phyloP scores from a whole-genome alignment of 805 yeast genomes.

The Wickerhamomyces alni region DNA sequence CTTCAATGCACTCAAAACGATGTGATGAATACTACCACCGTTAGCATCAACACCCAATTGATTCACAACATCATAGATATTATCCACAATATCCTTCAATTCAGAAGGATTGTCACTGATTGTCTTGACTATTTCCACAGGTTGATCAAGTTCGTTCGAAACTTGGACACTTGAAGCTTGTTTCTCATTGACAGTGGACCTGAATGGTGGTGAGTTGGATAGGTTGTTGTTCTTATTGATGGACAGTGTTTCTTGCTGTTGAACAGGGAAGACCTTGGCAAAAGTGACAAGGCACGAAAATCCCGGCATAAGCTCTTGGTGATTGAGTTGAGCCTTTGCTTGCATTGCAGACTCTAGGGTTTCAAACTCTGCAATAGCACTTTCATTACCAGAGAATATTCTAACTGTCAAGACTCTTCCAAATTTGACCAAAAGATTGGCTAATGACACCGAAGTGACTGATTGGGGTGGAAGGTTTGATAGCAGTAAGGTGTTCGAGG shows the following conservation, averaged over 20 bases:
- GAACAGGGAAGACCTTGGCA: constrained; percentile 56
- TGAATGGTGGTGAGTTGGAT: background rate
- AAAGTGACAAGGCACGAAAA: constrained; percentile 72
- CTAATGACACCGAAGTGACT: constrained; percentile 47
- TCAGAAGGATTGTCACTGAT: constrained; percentile 15
- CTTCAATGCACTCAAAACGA: constrained; percentile 37
- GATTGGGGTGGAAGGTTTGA: constrained; percentile 68
- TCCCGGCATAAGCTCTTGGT: constrained; percentile 78
- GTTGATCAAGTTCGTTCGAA: constrained; percentile 4
- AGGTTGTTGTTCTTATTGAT: background rate
- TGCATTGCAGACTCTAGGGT: constrained; percentile 69
- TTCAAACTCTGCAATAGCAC: constrained; percentile 68
- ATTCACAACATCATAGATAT: constrained; percentile 24
- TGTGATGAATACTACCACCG: constrained; percentile 30
- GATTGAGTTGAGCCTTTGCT: constrained; percentile 73
- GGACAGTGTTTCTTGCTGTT: constrained; percentile 7
- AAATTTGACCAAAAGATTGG: constrained; percentile 54
- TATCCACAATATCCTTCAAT: constrained; percentile 22
- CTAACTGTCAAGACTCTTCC: constrained; percentile 59
- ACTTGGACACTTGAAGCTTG: constrained; percentile 7
- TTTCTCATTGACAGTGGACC: background rate
- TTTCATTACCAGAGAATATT: constrained; percentile 42
- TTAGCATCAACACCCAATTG: constrained; percentile 28
- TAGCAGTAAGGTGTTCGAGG: constrained; percentile 70
- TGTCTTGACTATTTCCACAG: constrained; percentile 7